Evolutionary conservation across 768 basidiomycete species (phyloP), one percentile per base, ranked within the genome.

Genomic region (Cytidiella melzeri): DNA sequence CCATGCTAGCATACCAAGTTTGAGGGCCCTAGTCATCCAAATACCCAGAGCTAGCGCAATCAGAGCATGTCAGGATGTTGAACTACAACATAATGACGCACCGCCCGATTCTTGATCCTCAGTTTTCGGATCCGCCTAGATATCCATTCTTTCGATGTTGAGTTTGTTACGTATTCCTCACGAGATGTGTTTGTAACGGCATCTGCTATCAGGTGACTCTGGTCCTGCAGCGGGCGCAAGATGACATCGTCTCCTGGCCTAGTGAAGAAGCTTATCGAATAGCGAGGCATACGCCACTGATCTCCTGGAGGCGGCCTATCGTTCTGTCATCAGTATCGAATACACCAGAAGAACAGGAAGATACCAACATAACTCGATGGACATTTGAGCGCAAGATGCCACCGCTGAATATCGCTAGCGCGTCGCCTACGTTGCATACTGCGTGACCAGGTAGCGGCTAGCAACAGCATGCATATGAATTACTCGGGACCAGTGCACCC

Each of bases 341-440:
- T 9, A 42, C 25, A 20, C 40, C 11, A 48, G 19, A 37, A 23
- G 3, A 28, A 24, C 21, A 45, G 48, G 34, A 43, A 66, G 13
- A 45, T 5, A 47, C 68, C 50, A 50, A 71, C 69, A 70, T 64
- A 26, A 74, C 70, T 24, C 72, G 66, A 50, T 73, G 73, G 5
- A 73, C 57, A 51, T 70, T 73, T 12, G 71, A 73, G 24, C 67
- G 64, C 30, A 76, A 60, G 19, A 74, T 70, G 4, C 74, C 74
- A 3, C 70, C 73, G 51, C 71, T 73, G 58, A 74, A 73, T 19
- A 73, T 64, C 30, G 68, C 61, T 44, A 76, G 50, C 5, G 74
- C 68, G 48, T 76, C 74, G 6, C 73, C 74, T 36, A 74, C 51
- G 53, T 76, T 76, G 61, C 73, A 73, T 41, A 74, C 67, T 3